A percentile compares a stretch with the other conserved stretches of the same genome.
These are phyloP conservation scores for Trametes cingulata DNA, from an alignment of 768 basidiomycete genomes.

Conservation along the genomic window DNA sequence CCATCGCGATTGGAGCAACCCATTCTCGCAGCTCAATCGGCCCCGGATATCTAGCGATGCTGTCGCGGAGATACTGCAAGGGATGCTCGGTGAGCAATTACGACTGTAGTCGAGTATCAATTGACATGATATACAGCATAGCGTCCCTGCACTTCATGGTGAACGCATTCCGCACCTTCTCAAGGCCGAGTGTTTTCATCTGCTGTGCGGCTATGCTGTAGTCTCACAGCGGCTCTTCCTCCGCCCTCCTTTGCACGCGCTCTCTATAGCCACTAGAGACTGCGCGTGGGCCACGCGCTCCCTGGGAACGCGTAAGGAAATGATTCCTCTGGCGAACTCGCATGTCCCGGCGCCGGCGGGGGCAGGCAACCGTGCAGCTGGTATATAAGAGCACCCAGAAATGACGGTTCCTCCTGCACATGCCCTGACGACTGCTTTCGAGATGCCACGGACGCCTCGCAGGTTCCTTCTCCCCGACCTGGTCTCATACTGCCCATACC, in stretches of 20 bases:
- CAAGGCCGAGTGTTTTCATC: background rate
- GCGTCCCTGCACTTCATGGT: background rate
- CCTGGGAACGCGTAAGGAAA: slow-evolving; percentile 10
- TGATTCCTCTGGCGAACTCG: background rate
- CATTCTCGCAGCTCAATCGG: no score
- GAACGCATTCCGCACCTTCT: background rate
- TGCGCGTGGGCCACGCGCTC: slow-evolving; percentile 1
- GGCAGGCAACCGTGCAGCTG: background rate
- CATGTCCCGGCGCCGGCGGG: slow-evolving; percentile 3
- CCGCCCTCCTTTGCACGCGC: background rate
- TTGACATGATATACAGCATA: no score
- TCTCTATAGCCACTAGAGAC: slow-evolving; percentile 3
- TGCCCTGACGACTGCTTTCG: background rate
- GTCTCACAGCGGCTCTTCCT: background rate
- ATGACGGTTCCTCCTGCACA: background rate
- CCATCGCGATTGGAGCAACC: no score
- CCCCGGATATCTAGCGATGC: no score
- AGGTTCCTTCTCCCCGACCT: slow-evolving; percentile 44
- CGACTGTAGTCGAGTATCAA: no score
- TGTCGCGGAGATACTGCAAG: no score
- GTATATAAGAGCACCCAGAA: background rate
- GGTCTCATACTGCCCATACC: slow-evolving; percentile 40
- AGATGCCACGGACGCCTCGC: slow-evolving; percentile 2
- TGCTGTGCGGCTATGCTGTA: background rate
- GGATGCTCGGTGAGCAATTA: no score